Percentiles rank a stretch among this genome's conserved stretches.
Evolutionary conservation across 352 stramenopile species (phyloP).

Genomic region (Pythium myriotylum): DNA sequence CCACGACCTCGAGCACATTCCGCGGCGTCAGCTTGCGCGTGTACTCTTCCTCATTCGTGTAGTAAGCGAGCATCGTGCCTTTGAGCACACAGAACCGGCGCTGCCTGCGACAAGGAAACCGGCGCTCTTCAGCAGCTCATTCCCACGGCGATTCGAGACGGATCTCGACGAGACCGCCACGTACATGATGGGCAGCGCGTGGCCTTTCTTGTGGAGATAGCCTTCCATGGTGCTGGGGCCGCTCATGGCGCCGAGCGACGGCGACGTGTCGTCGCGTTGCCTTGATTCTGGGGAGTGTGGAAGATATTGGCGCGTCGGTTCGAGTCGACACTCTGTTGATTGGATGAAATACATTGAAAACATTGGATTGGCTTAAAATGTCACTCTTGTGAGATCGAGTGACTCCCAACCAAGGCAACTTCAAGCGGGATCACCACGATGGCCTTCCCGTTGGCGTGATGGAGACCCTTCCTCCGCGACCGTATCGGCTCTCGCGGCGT

Average conservation of each 20-base stretch:
- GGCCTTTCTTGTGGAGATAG: conserved; percentile 50
- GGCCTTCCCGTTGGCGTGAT: too few relatives aligned
- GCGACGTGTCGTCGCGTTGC: neutral
- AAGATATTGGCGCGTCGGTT: neutral
- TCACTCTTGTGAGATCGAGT: neutral
- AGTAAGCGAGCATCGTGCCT: conserved; percentile 75
- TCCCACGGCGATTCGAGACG: neutral
- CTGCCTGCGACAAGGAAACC: conserved; percentile 38
- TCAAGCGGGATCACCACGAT: too few relatives aligned
- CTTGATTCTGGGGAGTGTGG: too few relatives aligned
- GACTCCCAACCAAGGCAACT: too few relatives aligned
- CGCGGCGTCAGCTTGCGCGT: conserved; percentile 44
- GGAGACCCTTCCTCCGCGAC: too few relatives aligned
- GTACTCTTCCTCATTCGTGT: conserved; percentile 54
- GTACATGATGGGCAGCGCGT: conserved; percentile 53
- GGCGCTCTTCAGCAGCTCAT: neutral
- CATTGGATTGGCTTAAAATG: conserved; percentile 1
- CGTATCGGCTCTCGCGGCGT: too few relatives aligned
- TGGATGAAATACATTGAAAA: too few relatives aligned
- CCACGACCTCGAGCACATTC: conserved; percentile 63
- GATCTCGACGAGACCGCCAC: conserved; percentile 5
- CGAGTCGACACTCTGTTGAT: neutral
- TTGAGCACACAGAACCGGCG: conserved; percentile 76
- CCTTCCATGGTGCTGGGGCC: conserved; percentile 37
- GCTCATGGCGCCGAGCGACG: conserved; percentile 11